Evolutionary conservation across 2,329 filamentous ascomycete genomes (phyloP).

Genomic region (Calonectria pseudoturangicola): DNA sequence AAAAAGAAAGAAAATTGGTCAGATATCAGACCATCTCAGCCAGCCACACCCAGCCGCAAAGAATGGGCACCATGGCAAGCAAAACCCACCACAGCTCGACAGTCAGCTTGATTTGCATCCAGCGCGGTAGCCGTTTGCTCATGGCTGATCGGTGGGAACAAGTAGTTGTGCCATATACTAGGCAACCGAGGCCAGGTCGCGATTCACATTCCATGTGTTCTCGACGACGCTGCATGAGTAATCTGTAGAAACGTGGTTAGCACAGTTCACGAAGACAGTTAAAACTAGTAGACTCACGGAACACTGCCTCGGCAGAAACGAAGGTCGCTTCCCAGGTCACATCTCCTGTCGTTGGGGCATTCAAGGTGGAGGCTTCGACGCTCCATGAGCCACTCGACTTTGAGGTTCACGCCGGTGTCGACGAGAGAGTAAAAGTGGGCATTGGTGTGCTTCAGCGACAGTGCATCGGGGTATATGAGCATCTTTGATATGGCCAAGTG

Average conservation of each 20-base stretch:
- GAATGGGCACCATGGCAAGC: slow-evolving; percentile 63
- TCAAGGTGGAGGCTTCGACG: slow-evolving; percentile 78
- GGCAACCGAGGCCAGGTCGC: slow-evolving; percentile 72
- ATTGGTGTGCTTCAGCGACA: slow-evolving; percentile 81
- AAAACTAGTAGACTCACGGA: slow-evolving; percentile 63
- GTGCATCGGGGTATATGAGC: slow-evolving; percentile 81
- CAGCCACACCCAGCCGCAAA: slow-evolving; percentile 63
- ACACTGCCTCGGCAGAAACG: slow-evolving; percentile 77
- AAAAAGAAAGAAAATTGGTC: background rate
- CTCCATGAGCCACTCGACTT: slow-evolving; percentile 81
- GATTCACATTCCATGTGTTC: slow-evolving; percentile 78
- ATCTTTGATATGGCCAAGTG: slow-evolving; percentile 76
- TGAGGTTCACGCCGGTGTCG: slow-evolving; percentile 78
- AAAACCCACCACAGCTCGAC: slow-evolving; percentile 71
- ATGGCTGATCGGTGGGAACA: slow-evolving; percentile 67
- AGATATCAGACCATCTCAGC: slow-evolving; percentile 44
- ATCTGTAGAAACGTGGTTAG: slow-evolving; percentile 57
- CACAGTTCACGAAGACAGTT: no score
- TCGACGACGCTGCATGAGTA: slow-evolving; percentile 75
- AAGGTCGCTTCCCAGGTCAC: slow-evolving; percentile 75
- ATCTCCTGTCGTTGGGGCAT: slow-evolving; percentile 76
- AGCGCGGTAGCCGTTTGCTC: slow-evolving; percentile 67
- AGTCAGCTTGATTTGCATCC: slow-evolving; percentile 66
- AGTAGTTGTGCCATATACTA: slow-evolving; percentile 69
- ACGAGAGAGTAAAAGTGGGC: slow-evolving; percentile 79